Base-by-base conservation (phyloP, 495 filamentous ascomycete genomes). In the Neurospora tetrasperma region DNA sequence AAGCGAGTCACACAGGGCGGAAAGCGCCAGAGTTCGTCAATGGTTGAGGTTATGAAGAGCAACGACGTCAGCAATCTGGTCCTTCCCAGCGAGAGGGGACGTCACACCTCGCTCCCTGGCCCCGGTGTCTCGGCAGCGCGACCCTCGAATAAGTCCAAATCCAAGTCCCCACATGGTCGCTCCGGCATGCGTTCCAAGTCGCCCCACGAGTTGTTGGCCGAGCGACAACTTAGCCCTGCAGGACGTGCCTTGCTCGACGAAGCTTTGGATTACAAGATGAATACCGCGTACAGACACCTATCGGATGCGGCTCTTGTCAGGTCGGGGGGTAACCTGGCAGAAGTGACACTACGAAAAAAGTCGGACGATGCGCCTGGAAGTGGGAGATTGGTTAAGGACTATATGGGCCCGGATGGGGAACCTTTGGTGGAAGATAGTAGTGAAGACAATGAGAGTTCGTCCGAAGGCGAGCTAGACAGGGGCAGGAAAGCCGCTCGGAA, bases 341-440 rank as follows among this genome's bases (percentile, higher is more conserved):
- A 82, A 40, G 82, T 90, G 23, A 83, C 84, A n/a, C 77, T 77
- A 78, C 77, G 74, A 83, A 88, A 85, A 74, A 80, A 73, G 73
- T 75, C 79, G 23, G 81, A 83, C 38, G 81, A 80, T 70, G 40
- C 74, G 18, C 81, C 82, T 20, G 87, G 83, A 0, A 87, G 85
- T 42, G 88, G 88, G 70, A 87, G 93, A 66, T 79, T 97, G 72
- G 86, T 89, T 71, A 95, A 93, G 78, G 93, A 95, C 76, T 89
- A 92, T 70, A 83, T 88, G 14, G 79, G 83, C 62, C 84, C 84
- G 69, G 90, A 92, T 73, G 88, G 88, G 20, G 91, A 89, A 46
- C 80, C 89, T 70, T 79, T 84, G 20, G 79, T 83, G 6, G 86
- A 85, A 44, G 87, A 87, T 42, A 86, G 83, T 69, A 88, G 85